Percentiles rank a stretch among this genome's conserved stretches.
Evolutionary conservation across 441 rosid genomes (phyloP).

Genomic region (Erysimum cheiri): DNA sequence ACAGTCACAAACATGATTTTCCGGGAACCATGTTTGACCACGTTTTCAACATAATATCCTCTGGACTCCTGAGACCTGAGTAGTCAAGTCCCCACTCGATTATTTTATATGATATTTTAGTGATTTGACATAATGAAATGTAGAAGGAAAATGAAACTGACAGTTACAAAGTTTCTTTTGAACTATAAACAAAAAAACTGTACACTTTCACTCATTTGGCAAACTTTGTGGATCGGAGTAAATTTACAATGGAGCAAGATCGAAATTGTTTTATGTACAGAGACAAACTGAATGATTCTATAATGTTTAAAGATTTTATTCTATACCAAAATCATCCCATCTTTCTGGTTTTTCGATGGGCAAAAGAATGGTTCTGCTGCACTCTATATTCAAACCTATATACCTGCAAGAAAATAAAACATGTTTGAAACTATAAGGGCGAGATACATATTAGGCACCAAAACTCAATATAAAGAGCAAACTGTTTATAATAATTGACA

Average conservation of each 20-base stretch:
- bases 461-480: constrained; percentile 10
- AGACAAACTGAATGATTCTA: constrained; percentile 36
- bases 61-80: not conserved
- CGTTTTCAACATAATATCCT: constrained; percentile 27
- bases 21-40: constrained; percentile 32
- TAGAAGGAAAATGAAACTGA: not conserved
- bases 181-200: constrained; percentile 26
- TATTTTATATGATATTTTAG: not conserved
- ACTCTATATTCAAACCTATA: constrained; percentile 45
- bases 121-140: not conserved
- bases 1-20: constrained; percentile 2
- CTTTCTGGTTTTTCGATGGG: constrained; percentile 28
- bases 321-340: constrained; percentile 45
- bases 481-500: not conserved
- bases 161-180: not conserved
- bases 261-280: constrained; percentile 33
- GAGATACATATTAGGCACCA: constrained; percentile 7
- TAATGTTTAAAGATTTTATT: not conserved
- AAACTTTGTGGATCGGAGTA: constrained; percentile 28
- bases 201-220: constrained; percentile 41
- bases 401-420: constrained; percentile 40
- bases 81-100: too few species aligned
- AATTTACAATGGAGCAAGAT: constrained; percentile 43
- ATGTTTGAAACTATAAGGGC: not conserved
- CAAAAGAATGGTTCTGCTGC: constrained; percentile 46